Evolutionary conservation across 495 filamentous ascomycete genomes (phyloP), one percentile per base, ranked within the genome.

Genomic region (Xylaria curta): DNA sequence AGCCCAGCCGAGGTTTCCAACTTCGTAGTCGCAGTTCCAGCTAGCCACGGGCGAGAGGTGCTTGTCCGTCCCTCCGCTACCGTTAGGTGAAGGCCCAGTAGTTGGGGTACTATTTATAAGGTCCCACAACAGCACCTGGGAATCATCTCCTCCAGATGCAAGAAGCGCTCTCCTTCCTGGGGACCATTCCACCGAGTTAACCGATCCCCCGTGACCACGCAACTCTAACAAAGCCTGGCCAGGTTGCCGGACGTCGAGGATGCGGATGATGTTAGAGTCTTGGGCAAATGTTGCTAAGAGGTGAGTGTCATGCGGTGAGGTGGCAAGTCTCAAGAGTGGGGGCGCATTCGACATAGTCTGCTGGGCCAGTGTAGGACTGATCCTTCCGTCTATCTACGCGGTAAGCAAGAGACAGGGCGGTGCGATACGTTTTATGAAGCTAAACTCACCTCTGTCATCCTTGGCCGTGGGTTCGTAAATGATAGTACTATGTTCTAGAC

Each of bases 391-490:
- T 83, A 40, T 26, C 10, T 24, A 42, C 21, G 51, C 21, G 28
- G 44, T 71, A 3, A 71, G 51, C 46, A 60, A 28, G 40, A 66
- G 26, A 24, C n/a, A 47, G 42, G 33, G 62, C 24, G 21, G 17
- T n/a, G 1, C 28, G 49, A 44, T 6, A 10, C 44, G 31, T 44
- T 54, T 21, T 31, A 26, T 40, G 26, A 28, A 64, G 8, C 17
- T 7, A 13, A 4, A 71, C 82, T 72, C 86, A 95, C 94, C 87
- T 83, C 93, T 92, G 49, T 97, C 95, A 64, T 90, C 90, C 81
- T 95, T 97, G 66, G 93, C 91, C 3, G 93, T 93, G 13, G 96
- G 96, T 79, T 99, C 96, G 78, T 99, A 99, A 73, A 99, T 99
- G 76, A 99, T 99, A 63, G 96, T 99, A 73, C 94, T 97, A 80